phyloP scores from a whole-genome alignment of 345 rosid species.

The Geranium rotundifolium region DNA sequence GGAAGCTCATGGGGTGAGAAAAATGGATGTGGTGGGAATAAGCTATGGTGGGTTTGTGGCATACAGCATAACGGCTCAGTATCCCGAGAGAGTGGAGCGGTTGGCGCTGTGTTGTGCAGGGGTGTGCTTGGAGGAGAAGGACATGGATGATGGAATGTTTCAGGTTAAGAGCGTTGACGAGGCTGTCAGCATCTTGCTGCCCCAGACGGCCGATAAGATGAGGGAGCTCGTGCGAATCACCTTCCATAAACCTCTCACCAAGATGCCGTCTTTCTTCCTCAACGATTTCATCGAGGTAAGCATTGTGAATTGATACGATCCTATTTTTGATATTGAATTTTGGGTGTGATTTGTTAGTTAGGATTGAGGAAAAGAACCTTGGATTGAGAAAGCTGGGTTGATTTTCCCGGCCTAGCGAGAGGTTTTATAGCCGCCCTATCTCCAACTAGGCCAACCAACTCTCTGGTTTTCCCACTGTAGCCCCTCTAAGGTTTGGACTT shows the following conservation, averaged over 20 bases:
- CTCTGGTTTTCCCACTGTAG: no score
- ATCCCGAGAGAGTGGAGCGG: slow-evolving; percentile 45
- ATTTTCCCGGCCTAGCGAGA: no score
- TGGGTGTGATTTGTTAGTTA: background rate
- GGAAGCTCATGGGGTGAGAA: slow-evolving; percentile 34
- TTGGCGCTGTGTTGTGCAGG: slow-evolving; percentile 73
- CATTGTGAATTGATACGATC: background rate
- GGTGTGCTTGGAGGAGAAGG: slow-evolving; percentile 71
- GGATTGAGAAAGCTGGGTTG: no score
- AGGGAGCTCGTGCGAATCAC: slow-evolving; percentile 37
- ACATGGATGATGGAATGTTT: slow-evolving; percentile 59
- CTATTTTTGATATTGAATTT: background rate
- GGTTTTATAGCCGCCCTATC: no score
- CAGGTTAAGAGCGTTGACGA: slow-evolving; percentile 49
- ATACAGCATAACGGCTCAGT: slow-evolving; percentile 73
- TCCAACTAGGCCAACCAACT: no score
- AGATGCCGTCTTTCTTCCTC: slow-evolving; percentile 62
- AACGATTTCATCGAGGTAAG: slow-evolving; percentile 52
- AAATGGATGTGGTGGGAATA: slow-evolving; percentile 51
- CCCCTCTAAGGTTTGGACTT: no score
- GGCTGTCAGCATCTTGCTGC: slow-evolving; percentile 42
- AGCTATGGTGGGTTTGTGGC: slow-evolving; percentile 88
- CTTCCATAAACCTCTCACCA: slow-evolving; percentile 45
- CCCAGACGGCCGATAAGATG: slow-evolving; percentile 49
- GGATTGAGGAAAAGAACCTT: background rate